Conservation (phyloP, 176 grass and related monocot genomes). For the Lolium perenne region DNA sequence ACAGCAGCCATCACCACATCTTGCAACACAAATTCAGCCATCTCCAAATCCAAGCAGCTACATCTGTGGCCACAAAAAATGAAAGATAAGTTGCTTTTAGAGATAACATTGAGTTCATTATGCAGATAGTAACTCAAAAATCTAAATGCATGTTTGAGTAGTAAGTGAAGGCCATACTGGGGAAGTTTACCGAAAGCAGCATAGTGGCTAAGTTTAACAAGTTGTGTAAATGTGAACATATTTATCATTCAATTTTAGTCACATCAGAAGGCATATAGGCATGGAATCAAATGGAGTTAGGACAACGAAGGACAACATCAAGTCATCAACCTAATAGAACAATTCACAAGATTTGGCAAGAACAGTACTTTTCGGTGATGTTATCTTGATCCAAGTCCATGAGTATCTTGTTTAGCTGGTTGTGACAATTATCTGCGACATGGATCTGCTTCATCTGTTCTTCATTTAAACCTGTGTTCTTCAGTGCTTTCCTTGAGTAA, state of each 20-base stretch:
- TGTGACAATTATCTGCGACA: slow-evolving; percentile 63
- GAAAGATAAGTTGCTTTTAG: neutral
- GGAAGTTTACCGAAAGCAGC: neutral
- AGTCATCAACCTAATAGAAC: neutral
- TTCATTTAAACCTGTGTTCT: neutral
- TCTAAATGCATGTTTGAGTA: slow-evolving; percentile 24
- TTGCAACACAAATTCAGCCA: slow-evolving; percentile 76
- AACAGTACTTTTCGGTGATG: slow-evolving; percentile 68
- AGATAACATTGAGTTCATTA: neutral
- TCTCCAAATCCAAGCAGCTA: slow-evolving; percentile 90
- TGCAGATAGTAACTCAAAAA: neutral
- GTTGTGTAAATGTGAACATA: neutral
- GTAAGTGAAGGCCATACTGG: neutral
- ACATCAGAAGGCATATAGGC: neutral
- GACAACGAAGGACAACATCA: neutral
- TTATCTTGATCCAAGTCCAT: slow-evolving; percentile 77
- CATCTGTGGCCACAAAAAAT: slow-evolving; percentile 35
- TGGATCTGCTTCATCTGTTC: slow-evolving; percentile 31
- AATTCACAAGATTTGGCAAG: slow-evolving; percentile 14
- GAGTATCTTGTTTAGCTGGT: slow-evolving; percentile 80
- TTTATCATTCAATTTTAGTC: neutral
- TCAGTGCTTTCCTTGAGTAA: slow-evolving; percentile 65
- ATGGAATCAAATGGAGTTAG: neutral
- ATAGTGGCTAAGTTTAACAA: neutral
- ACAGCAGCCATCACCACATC: slow-evolving; percentile 76